phyloP scores from a whole-genome alignment of 495 filamentous ascomycete genomes.

The Daldinia concentrica region DNA sequence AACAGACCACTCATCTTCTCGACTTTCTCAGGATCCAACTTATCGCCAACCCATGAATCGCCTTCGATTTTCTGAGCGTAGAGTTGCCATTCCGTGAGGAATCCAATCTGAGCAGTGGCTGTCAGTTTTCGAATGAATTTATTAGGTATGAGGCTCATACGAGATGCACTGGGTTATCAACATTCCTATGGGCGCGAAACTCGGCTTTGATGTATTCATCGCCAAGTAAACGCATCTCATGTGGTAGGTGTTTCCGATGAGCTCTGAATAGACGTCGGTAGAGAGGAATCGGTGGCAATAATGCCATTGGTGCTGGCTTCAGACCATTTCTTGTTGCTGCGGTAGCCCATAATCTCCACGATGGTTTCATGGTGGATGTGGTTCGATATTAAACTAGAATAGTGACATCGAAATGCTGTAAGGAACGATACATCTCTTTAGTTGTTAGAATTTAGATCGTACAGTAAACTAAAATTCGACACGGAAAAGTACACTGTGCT shows the following conservation, averaged over 20 bases:
- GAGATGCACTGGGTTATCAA: constrained; percentile 93
- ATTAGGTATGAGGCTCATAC: constrained; percentile 57
- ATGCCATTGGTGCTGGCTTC: constrained; percentile 70
- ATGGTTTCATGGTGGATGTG: constrained; percentile 42
- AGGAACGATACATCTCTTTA: too few relatives aligned
- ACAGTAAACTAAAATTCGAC: too few relatives aligned
- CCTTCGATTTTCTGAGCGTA: constrained; percentile 94
- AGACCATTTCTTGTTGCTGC: constrained; percentile 46
- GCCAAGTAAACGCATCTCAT: constrained; percentile 80
- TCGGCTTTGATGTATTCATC: constrained; percentile 92
- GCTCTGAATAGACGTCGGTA: constrained; percentile 88
- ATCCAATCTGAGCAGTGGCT: constrained; percentile 73
- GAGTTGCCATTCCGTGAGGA: constrained; percentile 94
- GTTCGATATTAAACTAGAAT: not conserved
- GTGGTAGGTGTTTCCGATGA: constrained; percentile 79
- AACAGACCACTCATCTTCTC: constrained; percentile 93
- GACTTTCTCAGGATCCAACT: constrained; percentile 78
- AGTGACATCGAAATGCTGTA: not conserved
- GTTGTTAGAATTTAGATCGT: too few relatives aligned
- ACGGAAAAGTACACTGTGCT: too few relatives aligned
- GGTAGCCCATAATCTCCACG: constrained; percentile 45
- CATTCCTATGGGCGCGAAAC: constrained; percentile 79
- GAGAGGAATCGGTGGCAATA: constrained; percentile 89
- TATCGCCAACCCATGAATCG: constrained; percentile 79
- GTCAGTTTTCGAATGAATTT: not conserved